Conservation (phyloP, 176 grass and related monocot genomes). For the Tuctoria greenei region DNA sequence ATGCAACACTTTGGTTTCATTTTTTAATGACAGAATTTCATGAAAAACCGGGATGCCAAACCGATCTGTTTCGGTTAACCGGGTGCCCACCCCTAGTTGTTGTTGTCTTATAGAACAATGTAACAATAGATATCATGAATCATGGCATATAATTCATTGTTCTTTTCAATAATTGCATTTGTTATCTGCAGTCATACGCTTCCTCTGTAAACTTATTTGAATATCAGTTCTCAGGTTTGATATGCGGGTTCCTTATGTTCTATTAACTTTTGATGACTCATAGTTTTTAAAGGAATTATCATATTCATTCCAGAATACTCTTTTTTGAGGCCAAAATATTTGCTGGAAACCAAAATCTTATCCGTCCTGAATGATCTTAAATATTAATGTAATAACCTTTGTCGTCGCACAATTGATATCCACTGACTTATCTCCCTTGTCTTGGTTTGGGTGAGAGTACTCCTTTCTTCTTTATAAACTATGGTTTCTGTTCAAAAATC, state of each 20-base stretch:
- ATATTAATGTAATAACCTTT: conserved; percentile 1
- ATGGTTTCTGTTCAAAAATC: neutral
- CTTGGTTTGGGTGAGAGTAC: neutral
- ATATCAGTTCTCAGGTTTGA: neutral
- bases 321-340: conserved; percentile 2
- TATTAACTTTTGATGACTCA: conserved; percentile 12
- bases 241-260: neutral
- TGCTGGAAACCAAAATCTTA: neutral
- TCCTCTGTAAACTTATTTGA: neutral
- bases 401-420: neutral
- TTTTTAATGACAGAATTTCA: no score
- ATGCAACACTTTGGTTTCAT: no score
- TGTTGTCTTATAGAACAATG: conserved; percentile 1
- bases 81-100: no score
- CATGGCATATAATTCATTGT: no score
- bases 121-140: conserved; percentile 7
- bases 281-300: conserved; percentile 16
- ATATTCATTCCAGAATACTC: no score
- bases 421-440: neutral
- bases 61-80: no score
- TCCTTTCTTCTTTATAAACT: neutral
- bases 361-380: neutral
- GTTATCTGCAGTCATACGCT: neutral
- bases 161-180: conserved; percentile 6
- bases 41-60: no score